Conservation (phyloP, 2,329 filamentous ascomycete genomes). For the Cercospora sp. region DNA sequence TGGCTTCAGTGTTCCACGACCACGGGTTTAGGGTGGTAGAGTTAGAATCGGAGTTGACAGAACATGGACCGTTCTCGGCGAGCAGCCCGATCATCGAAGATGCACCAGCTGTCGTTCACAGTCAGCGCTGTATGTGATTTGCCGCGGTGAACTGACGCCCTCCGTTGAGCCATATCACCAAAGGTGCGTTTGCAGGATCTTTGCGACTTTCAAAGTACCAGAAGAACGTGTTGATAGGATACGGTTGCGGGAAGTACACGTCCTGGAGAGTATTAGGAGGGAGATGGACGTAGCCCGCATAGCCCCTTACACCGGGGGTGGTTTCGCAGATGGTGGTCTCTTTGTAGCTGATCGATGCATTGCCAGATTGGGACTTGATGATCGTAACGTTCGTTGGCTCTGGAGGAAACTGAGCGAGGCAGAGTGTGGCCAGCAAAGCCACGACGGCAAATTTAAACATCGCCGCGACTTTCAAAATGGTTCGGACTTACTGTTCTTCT, state of each 20-base stretch:
- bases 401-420: conserved; percentile 18
- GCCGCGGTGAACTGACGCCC: conserved; percentile 40
- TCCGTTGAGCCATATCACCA: conserved; percentile 61
- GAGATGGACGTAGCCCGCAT: conserved; percentile 61
- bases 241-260: conserved; percentile 2
- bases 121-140: conserved; percentile 31
- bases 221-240: conserved; percentile 15
- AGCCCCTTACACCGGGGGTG: conserved; percentile 56
- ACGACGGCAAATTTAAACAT: not conserved
- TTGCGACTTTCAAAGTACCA: conserved; percentile 55
- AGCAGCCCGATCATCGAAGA: conserved; percentile 53
- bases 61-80: conserved; percentile 56
- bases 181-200: conserved; percentile 45
- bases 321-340: conserved; percentile 54
- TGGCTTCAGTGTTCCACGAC: conserved; percentile 30
- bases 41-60: conserved; percentile 55
- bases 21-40: conserved; percentile 54
- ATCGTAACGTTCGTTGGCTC: conserved; percentile 17
- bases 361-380: conserved; percentile 10
- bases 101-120: conserved; percentile 41
- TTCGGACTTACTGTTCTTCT: too few relatives aligned
- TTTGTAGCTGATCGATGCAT: conserved; percentile 26
- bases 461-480: not conserved
- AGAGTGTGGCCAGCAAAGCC: not conserved
- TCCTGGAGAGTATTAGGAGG: conserved; percentile 9